Percentiles rank a stretch among this genome's conserved stretches.
phyloP scores from a whole-genome alignment of 176 grass and related monocot species.

The Typha latifolia region DNA sequence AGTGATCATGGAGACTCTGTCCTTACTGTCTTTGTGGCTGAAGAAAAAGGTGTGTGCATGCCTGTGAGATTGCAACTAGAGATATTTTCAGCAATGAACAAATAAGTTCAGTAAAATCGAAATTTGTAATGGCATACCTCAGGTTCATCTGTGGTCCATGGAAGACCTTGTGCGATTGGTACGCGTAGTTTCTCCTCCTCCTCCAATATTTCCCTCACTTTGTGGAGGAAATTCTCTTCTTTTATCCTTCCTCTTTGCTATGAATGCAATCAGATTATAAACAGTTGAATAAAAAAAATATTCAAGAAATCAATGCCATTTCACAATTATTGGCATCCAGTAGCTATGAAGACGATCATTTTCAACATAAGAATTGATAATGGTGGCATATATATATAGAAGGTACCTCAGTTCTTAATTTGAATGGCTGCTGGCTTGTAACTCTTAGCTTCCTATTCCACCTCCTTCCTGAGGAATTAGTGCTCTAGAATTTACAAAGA shows the following conservation, averaged over 20 bases:
- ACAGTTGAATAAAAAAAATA: too few species aligned
- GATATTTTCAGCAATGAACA: neutral
- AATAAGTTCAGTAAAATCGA: neutral
- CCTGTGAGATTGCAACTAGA: too few species aligned
- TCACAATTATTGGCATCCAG: too few species aligned
- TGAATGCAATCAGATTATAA: neutral
- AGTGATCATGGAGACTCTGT: too few species aligned
- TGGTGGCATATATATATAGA: neutral
- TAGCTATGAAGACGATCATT: neutral
- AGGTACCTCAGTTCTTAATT: conserved; percentile 85
- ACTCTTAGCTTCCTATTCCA: conserved; percentile 85
- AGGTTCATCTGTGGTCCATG: conserved; percentile 89
- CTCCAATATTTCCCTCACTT: conserved; percentile 63
- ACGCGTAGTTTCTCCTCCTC: conserved; percentile 78
- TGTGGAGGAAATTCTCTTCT: conserved; percentile 59
- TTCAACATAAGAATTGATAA: neutral
- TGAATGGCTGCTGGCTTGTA: conserved; percentile 86
- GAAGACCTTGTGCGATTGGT: conserved; percentile 75
- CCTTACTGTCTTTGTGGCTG: too few species aligned
- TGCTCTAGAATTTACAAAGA: conserved; percentile 33
- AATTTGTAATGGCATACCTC: conserved; percentile 34
- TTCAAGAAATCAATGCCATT: too few species aligned
- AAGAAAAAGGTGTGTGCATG: too few species aligned
- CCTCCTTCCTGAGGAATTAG: conserved; percentile 43
- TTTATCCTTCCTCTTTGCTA: conserved; percentile 82